Evolutionary conservation across 192 early-diverging fungal genomes (phyloP), one percentile per base, ranked within the genome.

Genomic region (Gaertneriomyces sp.): DNA sequence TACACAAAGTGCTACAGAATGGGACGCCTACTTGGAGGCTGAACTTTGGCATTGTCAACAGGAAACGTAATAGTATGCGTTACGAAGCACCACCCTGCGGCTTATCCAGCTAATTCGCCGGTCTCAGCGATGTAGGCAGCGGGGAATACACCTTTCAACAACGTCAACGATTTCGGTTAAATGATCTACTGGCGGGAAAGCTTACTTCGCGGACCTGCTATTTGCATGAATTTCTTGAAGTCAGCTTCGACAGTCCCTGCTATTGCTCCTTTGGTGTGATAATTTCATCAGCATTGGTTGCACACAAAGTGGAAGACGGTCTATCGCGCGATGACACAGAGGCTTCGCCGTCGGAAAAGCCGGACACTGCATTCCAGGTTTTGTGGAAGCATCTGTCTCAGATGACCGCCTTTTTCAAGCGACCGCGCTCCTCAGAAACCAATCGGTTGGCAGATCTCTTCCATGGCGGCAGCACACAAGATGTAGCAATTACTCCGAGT

Each of bases 21-120:
- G 49, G 49, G 57, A 68, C 41, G 58, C 45, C 25, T 60, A 33
- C 38, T 40, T 68, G 45, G 66, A 68, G 11, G 49, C 60, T 68
- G 66, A 68, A 45, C 66, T 60, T 3, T 68, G 66, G 66, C 42
- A 45, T 40, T 45, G 16, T 25, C 57, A 45, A 60, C 20, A 60
- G 10, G 66, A 68, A 51, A 51, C 47, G 66, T 68, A 38, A 50
- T 52, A 6, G 10, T 25, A n/a, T 63, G 19, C 51, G 0, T n/a
- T 38, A 6, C 14, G 41, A 4, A 25, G 41, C 14, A 25, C 17
- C 11, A 19, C 7, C 6, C 16, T 10, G 44, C 59, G 12, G 42
- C 6, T 43, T 6, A 60, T 45, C 20, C 17, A 14, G 47, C 47
- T 12, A 12, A 49, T 2, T 43, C 17, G 19, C 16, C 19, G 5